phyloP scores from a whole-genome alignment of 495 filamentous ascomycete genomes.

The Daldinia vernicosa region DNA sequence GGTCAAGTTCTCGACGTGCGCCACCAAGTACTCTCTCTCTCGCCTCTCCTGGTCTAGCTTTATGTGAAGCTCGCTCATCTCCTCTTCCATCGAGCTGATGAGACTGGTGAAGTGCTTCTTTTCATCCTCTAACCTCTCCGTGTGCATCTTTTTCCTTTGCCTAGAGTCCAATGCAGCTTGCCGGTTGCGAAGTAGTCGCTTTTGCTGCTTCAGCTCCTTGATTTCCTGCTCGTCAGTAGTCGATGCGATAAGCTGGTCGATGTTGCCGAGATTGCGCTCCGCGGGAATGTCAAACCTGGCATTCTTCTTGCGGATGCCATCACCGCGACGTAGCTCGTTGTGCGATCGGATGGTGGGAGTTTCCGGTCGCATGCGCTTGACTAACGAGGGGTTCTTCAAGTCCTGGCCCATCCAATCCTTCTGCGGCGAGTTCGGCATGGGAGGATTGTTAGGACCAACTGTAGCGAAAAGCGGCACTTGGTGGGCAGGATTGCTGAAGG shows the following conservation, averaged over 20 bases:
- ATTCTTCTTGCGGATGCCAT: slow-evolving; percentile 99
- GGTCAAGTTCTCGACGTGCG: slow-evolving; percentile 78
- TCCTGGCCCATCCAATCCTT: slow-evolving; percentile 64
- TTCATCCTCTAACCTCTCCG: slow-evolving; percentile 94
- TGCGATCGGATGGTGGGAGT: slow-evolving; percentile 81
- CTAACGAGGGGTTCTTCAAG: slow-evolving; percentile 68
- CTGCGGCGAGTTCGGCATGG: slow-evolving; percentile 62
- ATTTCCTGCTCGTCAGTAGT: slow-evolving; percentile 92
- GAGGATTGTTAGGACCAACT: slow-evolving; percentile 52
- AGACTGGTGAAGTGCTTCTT: slow-evolving; percentile 85
- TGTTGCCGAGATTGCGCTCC: slow-evolving; percentile 91
- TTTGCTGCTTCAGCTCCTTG: slow-evolving; percentile 98
- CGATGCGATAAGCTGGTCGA: slow-evolving; percentile 89
- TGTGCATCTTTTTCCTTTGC: slow-evolving; percentile 98
- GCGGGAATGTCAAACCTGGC: slow-evolving; percentile 97
- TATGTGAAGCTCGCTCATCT: slow-evolving; percentile 70
- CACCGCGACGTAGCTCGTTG: slow-evolving; percentile 81
- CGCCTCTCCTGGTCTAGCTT: slow-evolving; percentile 72
- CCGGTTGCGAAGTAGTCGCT: slow-evolving; percentile 91
- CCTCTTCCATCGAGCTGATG: slow-evolving; percentile 82
- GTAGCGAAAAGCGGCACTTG: slow-evolving; percentile 62
- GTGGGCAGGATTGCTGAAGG: slow-evolving; percentile 60
- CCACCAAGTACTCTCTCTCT: slow-evolving; percentile 74
- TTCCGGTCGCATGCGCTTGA: slow-evolving; percentile 73
- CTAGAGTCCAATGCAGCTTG: slow-evolving; percentile 98